Conservation (phyloP, 441 rosid genomes). For the Adansonia rubrostipa region DNA sequence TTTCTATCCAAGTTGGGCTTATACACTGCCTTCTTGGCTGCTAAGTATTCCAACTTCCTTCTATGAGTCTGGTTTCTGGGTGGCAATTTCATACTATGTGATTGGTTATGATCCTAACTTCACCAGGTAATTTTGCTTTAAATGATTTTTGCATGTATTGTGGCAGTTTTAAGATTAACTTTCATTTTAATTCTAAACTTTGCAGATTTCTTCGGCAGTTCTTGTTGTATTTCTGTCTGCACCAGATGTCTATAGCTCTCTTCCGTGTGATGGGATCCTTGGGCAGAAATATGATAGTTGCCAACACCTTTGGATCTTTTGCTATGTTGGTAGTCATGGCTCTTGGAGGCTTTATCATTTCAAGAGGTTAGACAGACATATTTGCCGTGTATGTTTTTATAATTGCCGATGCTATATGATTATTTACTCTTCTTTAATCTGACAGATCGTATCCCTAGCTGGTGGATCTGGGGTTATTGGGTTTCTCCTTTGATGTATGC, state of each 20-base stretch:
- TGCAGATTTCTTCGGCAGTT: constrained; percentile 85
- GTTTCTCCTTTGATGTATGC: constrained; percentile 92
- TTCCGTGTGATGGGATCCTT: constrained; percentile 95
- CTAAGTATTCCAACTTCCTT: constrained; percentile 87
- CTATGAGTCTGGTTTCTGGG: constrained; percentile 93
- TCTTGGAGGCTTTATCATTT: constrained; percentile 88
- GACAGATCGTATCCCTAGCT: constrained; percentile 78
- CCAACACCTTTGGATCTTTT: constrained; percentile 95
- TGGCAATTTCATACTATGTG: constrained; percentile 78
- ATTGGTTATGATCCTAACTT: constrained; percentile 89
- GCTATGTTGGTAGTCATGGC: constrained; percentile 98
- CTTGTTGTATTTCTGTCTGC: constrained; percentile 81
- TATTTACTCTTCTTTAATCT: constrained; percentile 29
- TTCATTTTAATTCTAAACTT: constrained; percentile 32
- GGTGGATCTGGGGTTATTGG: constrained; percentile 99
- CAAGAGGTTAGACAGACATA: constrained; percentile 62
- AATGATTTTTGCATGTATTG: constrained; percentile 16
- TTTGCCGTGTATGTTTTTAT: constrained; percentile 17
- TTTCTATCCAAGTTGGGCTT: constrained; percentile 94
- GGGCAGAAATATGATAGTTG: constrained; percentile 93
- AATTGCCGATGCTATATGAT: constrained; percentile 9
- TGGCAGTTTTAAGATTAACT: constrained; percentile 23
- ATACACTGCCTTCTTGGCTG: constrained; percentile 89
- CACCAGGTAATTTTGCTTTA: constrained; percentile 53
- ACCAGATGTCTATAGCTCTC: constrained; percentile 89